Base-by-base conservation (phyloP, 805 yeast species). In the Phaffomyces antillensis region DNA sequence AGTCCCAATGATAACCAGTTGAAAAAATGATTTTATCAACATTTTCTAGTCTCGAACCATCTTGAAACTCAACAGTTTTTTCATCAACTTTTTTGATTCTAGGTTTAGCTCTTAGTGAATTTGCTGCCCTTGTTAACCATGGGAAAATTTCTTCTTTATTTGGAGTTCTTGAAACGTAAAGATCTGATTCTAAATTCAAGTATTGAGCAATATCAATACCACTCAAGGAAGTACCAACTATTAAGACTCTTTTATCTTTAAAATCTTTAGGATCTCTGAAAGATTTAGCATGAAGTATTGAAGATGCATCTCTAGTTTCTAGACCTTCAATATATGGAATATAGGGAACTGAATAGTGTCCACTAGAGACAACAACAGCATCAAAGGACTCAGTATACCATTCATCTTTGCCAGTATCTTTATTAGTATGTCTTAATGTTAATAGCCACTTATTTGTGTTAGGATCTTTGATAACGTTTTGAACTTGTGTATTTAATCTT, bases 81-180 rank as follows among this genome's bases (percentile, higher is more conserved):
- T 61, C 42, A 25, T 59, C 50, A 39, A 53, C 45, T 40, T 54
- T 50, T 23, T 61, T 41, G 37, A 62, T 51, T 34, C 63, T 54
- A 46, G 56, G 47, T 37, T 52, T 49, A 32, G 63, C 56, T 35
- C 60, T 66, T 46, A 64, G 66, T 13, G 71, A 61, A 8, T 51
- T 52, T 6, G 72, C 58, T n/a, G 73, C 72, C 7, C 55, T 56
- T 36, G 66, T 62, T 13, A 72, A 55, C 72, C 75, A 72, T 35
- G 52, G 64, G 56, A 42, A 58, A 42, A 73, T 67, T 51, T 48
- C 68, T 53, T 85, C 89, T 10, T 66, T 65, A 24, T 73, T 81
- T 86, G 91, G 84, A 50, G 81, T 81, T 45, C 96, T 70, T 34
- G 86, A 77, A 49, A 87, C 67, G 49, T 82, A 85, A 44, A 85